phyloP scores from a whole-genome alignment of 208 protist species.

The Crithidia mellificae region DNA sequence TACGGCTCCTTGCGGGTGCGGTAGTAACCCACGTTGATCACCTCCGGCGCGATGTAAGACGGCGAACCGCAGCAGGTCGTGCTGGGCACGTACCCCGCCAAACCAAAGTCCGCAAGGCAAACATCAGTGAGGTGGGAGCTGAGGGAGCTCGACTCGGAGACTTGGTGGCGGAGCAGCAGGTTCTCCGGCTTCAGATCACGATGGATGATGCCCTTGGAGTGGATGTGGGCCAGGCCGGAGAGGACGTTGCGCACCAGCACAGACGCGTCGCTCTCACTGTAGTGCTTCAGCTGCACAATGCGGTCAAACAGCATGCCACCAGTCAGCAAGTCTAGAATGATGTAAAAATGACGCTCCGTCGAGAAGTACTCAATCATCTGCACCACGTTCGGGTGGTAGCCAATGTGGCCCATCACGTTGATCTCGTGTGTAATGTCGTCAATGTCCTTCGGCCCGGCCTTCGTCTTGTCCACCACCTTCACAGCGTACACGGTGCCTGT shows the following conservation, averaged over 20 bases:
- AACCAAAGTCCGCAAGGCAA: constrained; percentile 97
- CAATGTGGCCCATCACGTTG: constrained; percentile 68
- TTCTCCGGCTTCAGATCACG: constrained; percentile 99
- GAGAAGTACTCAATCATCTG: constrained; percentile 96
- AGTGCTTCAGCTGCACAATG: constrained; percentile 95
- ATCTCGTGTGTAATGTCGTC: constrained; percentile 76
- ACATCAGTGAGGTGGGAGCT: constrained; percentile 80
- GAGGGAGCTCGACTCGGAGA: constrained; percentile 38
- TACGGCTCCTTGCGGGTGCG: constrained; percentile 51
- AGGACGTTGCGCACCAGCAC: constrained; percentile 97
- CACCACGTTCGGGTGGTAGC: constrained; percentile 74
- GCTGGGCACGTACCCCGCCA: constrained; percentile 88
- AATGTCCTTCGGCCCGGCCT: constrained; percentile 72
- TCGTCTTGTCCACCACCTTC: constrained; percentile 83
- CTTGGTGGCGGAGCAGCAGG: constrained; percentile 97
- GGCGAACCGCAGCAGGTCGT: constrained; percentile 77
- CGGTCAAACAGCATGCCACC: constrained; percentile 98
- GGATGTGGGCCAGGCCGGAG: constrained; percentile 92
- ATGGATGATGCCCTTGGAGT: constrained; percentile 98
- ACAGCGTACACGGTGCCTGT: constrained; percentile 65
- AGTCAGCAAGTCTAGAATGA: constrained; percentile 98
- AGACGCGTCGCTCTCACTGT: constrained; percentile 95
- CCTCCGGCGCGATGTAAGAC: constrained; percentile 85
- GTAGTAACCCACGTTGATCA: constrained; percentile 74
- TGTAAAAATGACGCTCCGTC: constrained; percentile 75